phyloP scores from a whole-genome alignment of 352 stramenopile species.

The Phytophthora podocarpi region DNA sequence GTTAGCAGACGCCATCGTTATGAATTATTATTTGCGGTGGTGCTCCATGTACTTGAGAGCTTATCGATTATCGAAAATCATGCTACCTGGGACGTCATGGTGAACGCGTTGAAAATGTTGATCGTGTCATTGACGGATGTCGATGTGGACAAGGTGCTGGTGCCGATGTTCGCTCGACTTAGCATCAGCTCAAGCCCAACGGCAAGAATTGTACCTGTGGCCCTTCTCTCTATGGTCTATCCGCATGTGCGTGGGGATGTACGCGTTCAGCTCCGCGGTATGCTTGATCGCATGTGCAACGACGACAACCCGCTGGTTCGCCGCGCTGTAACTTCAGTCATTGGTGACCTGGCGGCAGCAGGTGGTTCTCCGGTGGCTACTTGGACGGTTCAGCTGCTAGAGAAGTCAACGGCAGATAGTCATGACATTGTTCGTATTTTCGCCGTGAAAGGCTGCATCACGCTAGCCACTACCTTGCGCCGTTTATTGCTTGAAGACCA shows the following conservation, averaged over 20 bases:
- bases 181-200: conserved; percentile 87
- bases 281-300: conserved; percentile 88
- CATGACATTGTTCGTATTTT: conserved; percentile 91
- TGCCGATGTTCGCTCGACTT: conserved; percentile 82
- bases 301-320: conserved; percentile 88
- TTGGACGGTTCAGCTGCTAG: conserved; percentile 81
- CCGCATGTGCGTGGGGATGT: conserved; percentile 71
- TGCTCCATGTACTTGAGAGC: conserved; percentile 84
- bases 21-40: conserved; percentile 72
- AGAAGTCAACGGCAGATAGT: conserved; percentile 83
- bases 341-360: conserved; percentile 69
- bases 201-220: conserved; percentile 81
- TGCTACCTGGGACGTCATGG: conserved; percentile 89
- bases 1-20: conserved; percentile 53
- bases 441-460: conserved; percentile 84
- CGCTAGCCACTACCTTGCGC: conserved; percentile 64
- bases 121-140: conserved; percentile 60
- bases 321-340: conserved; percentile 83
- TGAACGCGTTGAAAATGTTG: conserved; percentile 81
- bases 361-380: conserved; percentile 53
- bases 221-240: conserved; percentile 80
- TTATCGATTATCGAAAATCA: conserved; percentile 91
- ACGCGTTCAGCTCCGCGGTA: conserved; percentile 80
- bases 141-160: conserved; percentile 67
- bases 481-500: conserved; percentile 55